Conservation (phyloP, 2,329 filamentous ascomycete species). For the Rhexocercosporidium sp. region DNA sequence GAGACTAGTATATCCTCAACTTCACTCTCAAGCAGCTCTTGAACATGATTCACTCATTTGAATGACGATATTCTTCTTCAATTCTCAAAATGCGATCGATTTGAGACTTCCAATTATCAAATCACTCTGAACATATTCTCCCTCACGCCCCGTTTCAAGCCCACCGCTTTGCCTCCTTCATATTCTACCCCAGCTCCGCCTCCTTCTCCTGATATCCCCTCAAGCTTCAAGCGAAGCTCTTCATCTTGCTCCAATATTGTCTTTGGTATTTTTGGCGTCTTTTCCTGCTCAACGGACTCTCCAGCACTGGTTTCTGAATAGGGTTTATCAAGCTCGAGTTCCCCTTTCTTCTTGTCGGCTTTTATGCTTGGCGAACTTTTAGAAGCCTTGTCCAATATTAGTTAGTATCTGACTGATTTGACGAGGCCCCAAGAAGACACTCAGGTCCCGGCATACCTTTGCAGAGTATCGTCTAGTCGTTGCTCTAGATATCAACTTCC, state of each 20-base stretch:
- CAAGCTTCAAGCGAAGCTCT: slow-evolving; percentile 68
- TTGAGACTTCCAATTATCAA: no score
- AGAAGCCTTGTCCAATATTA: background rate
- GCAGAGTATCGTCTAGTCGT: background rate
- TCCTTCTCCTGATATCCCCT: slow-evolving; percentile 70
- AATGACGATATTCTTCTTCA: background rate
- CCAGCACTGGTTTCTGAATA: background rate
- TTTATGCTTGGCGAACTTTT: no score
- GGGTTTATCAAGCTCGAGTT: background rate
- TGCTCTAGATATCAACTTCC: background rate
- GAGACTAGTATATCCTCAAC: background rate
- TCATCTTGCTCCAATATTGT: slow-evolving; percentile 53
- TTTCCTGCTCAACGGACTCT: background rate
- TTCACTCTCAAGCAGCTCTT: background rate
- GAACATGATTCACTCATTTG: background rate
- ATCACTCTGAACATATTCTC: slow-evolving; percentile 81
- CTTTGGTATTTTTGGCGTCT: background rate
- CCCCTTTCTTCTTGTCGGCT: background rate
- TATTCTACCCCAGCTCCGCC: slow-evolving; percentile 75
- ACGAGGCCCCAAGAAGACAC: background rate
- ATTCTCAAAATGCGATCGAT: background rate
- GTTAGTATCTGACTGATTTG: background rate
- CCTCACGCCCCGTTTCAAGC: slow-evolving; percentile 75
- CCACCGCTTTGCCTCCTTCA: slow-evolving; percentile 73
- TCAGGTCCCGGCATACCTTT: background rate